Evolutionary conservation across 2,329 filamentous ascomycete genomes (phyloP).

Genomic region (Exserohilum rostratum): DNA sequence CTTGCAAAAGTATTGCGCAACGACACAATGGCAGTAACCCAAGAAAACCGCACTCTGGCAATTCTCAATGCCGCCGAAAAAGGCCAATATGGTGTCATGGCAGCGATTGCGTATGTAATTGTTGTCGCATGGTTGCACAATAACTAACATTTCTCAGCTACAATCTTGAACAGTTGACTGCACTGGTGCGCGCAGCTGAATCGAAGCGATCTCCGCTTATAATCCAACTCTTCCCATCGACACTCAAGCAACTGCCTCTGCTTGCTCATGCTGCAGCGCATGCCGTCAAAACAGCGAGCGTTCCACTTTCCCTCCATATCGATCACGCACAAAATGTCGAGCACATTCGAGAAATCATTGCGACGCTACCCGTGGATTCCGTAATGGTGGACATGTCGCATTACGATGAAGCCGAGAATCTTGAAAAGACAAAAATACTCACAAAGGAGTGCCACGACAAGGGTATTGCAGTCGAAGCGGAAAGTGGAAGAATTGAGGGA

Average conservation of each 20-base stretch:
- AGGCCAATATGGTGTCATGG: conserved; percentile 64
- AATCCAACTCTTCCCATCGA: conserved; percentile 61
- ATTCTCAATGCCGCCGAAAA: conserved; percentile 63
- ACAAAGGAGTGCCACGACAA: conserved; percentile 66
- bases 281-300: conserved; percentile 49
- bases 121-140: neutral
- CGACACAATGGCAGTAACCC: conserved; percentile 21
- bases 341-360: conserved; percentile 50
- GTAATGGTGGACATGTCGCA: conserved; percentile 82
- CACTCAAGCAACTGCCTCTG: conserved; percentile 66
- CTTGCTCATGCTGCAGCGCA: conserved; percentile 53
- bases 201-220: conserved; percentile 43
- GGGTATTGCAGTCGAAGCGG: conserved; percentile 71
- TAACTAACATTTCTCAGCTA: conserved; percentile 30
- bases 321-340: conserved; percentile 55
- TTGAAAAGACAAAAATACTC: conserved; percentile 66
- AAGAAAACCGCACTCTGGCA: conserved; percentile 39
- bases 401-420: conserved; percentile 73
- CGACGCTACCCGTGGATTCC: conserved; percentile 67
- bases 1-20: neutral
- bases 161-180: conserved; percentile 45
- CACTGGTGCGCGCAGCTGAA: conserved; percentile 43
- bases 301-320: conserved; percentile 55
- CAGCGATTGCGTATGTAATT: conserved; percentile 45
- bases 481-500: conserved; percentile 72